Evolutionary conservation across 2,329 filamentous ascomycete genomes (phyloP).

Genomic region (Tolypocladium guangdongense): DNA sequence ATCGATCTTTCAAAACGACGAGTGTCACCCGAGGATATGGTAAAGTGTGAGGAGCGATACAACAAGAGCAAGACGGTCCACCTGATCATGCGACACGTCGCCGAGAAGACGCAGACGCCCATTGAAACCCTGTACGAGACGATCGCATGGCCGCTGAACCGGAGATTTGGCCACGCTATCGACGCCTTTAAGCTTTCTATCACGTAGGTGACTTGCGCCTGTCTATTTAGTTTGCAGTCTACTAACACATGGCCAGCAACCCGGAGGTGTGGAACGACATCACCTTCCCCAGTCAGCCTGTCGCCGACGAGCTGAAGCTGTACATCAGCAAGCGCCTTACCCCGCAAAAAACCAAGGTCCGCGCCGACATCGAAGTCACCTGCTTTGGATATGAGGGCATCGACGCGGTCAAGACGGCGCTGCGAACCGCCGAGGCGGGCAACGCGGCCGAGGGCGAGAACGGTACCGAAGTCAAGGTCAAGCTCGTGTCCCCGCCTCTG

Average conservation of each 20-base stretch:
- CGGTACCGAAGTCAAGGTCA: conserved; percentile 96
- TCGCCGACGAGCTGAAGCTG: conserved; percentile 79
- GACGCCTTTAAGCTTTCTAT: conserved; percentile 99
- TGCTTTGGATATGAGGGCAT: conserved; percentile 97
- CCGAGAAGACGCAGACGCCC: conserved; percentile 90
- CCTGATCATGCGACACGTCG: conserved; percentile 97
- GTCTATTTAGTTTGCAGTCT: not conserved
- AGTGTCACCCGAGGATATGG: conserved; percentile 92
- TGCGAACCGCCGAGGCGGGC: conserved; percentile 81
- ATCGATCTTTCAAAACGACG: conserved; percentile 98
- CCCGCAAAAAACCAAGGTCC: conserved; percentile 96
- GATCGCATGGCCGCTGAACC: conserved; percentile 95
- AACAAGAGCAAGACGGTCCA: conserved; percentile 99
- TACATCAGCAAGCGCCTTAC: conserved; percentile 98
- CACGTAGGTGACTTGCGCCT: conserved; percentile 49
- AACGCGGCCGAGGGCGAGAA: conserved; percentile 53
- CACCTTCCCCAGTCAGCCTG: conserved; percentile 72
- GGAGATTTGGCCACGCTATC: conserved; percentile 91
- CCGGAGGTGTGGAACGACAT: conserved; percentile 93
- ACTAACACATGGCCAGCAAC: conserved; percentile 47
- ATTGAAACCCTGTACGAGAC: conserved; percentile 90
- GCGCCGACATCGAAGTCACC: conserved; percentile 92
- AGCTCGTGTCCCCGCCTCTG: conserved; percentile 91
- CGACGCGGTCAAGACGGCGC: conserved; percentile 89
- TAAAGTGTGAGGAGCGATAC: conserved; percentile 98